These are phyloP conservation scores for Leishmania amazonensis DNA, from an alignment of 208 protist species.

Conservation along the genomic window DNA sequence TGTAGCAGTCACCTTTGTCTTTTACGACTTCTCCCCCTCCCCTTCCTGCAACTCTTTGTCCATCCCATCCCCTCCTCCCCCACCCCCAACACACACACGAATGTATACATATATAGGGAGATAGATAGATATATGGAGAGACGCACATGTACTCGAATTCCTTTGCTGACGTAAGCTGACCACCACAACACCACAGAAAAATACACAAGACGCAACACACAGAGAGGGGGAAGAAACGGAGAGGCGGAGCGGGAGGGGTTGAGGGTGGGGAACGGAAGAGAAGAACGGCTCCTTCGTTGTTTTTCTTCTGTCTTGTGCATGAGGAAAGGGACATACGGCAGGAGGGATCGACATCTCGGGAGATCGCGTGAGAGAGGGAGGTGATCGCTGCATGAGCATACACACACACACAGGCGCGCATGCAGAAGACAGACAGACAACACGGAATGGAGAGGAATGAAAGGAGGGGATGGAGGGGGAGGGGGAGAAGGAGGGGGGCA, in stretches of 20 bases:
- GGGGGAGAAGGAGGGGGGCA: neutral
- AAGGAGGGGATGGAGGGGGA: neutral
- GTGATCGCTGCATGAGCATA: neutral
- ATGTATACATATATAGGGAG: neutral
- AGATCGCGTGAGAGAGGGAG: neutral
- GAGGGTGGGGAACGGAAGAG: neutral
- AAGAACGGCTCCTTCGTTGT: neutral
- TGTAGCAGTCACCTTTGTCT: neutral
- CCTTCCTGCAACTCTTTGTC: neutral
- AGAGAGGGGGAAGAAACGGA: neutral
- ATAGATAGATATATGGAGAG: neutral
- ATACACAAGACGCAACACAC: neutral
- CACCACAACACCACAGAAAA: no score
- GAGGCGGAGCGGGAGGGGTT: neutral
- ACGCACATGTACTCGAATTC: neutral
- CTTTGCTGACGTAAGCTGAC: neutral
- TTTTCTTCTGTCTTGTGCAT: neutral
- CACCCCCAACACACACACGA: neutral
- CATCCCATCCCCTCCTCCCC: no score
- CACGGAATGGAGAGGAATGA: neutral
- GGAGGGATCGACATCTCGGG: neutral
- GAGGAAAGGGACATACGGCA: neutral
- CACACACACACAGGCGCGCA: neutral
- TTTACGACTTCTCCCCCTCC: neutral
- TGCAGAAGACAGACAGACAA: neutral